Evolutionary conservation across 2,329 filamentous ascomycete genomes (phyloP), one percentile per base, ranked within the genome.

Genomic region (Diplodia sapinea): DNA sequence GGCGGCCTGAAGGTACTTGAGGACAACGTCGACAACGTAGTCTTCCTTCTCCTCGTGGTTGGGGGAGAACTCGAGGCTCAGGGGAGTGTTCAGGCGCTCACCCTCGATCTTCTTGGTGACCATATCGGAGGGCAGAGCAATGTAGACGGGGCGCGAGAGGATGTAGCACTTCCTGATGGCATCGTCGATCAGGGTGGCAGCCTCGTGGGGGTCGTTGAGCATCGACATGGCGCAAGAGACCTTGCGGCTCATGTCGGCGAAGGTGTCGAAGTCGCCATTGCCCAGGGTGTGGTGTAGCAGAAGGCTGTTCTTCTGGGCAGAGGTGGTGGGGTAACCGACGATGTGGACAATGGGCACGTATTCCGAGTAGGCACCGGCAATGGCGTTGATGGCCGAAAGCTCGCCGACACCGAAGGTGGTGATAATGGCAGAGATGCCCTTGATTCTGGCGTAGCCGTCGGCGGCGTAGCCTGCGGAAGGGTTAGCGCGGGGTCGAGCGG

Each of bases 81-180:
- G 87, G 0, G 88, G 88, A 0, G 83, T 89, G n/a, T 89, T 85
- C 13, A 96, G 84, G 8, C 89, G 83, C 56, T 86, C 84, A 43
- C 91, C 92, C 75, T 94, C 89, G 29, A 96, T 82, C 79, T 94
- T 91, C 76, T 88, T 86, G 72, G 88, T 82, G 11, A 91, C 88
- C 84, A 95, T 91, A 75, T 96, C 92, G 17, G 91, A 92, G 2
- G 93, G 92, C 9, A 96, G 82, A 75, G 89, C 89, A 72, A 96
- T 88, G 79, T 96, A 96, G 61, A 96, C 91, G 2, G 93, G 93
- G 23, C 91, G 86, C 69, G 89, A 92, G 67, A 86, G 83, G 54
- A 92, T 79, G 81, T 87, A 92, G 77, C 92, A 95, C 79, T 93
- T 85, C 38, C 86, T 86, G 33, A 96, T 84, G 3, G 90, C 88